Percentiles rank a stretch among this genome's conserved stretches.
Conservation (phyloP, 345 rosid species). For the Citrus cavaleriei region DNA sequence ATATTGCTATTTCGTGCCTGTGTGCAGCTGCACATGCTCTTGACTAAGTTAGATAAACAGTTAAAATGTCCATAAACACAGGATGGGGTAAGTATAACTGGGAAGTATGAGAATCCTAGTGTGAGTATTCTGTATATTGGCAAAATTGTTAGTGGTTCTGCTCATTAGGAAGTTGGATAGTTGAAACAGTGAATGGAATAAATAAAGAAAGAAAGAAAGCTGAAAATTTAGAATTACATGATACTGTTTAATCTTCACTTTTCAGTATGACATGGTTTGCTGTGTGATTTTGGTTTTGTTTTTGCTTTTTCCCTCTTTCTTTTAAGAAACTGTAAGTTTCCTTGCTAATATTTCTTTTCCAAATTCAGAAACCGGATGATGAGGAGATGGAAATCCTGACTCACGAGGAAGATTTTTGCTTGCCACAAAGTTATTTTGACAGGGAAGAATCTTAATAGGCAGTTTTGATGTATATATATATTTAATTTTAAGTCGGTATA, state of each 20-base stretch:
- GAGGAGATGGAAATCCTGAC: conserved; percentile 76
- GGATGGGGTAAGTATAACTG: not conserved
- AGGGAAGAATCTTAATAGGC: conserved; percentile 58
- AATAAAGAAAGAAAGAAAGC: not conserved
- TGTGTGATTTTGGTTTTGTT: not conserved
- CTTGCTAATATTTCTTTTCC: not conserved
- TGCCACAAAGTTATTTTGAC: conserved; percentile 81
- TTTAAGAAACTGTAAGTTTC: not conserved
- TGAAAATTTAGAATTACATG: not conserved
- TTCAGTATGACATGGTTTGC: not conserved
- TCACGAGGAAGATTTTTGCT: conserved; percentile 84
- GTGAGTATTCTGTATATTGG: not conserved
- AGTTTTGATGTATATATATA: conserved; percentile 7
- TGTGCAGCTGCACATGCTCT: too few species aligned
- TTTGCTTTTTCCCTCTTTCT: not conserved
- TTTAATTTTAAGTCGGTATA: not conserved
- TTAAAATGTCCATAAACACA: not conserved
- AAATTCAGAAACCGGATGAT: conserved; percentile 79
- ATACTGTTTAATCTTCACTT: not conserved
- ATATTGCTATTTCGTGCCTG: not conserved
- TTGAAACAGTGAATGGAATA: not conserved
- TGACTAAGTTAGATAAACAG: not conserved
- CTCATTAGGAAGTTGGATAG: not conserved
- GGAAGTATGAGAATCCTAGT: not conserved
- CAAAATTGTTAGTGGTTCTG: not conserved